Evolutionary conservation across 2,329 filamentous ascomycete genomes (phyloP).

Genomic region (Colletotrichum acutatum): DNA sequence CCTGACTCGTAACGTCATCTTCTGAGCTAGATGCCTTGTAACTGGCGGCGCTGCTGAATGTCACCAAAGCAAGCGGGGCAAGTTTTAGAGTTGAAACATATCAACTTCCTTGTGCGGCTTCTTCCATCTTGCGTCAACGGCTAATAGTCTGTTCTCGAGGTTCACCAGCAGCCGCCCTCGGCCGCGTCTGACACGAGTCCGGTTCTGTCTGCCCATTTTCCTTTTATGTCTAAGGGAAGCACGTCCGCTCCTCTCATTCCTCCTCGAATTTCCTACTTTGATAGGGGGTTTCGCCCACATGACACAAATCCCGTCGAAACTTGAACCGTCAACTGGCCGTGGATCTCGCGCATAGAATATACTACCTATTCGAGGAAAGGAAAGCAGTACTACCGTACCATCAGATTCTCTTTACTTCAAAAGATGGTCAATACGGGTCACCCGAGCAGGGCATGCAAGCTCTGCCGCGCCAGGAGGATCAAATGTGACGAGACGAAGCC

Average conservation of each 20-base stretch:
- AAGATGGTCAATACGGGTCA: slow-evolving; percentile 36
- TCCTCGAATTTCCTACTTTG: slow-evolving; percentile 18
- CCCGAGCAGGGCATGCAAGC: slow-evolving; percentile 36
- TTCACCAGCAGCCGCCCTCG: slow-evolving; percentile 4
- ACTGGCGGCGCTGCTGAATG: neutral
- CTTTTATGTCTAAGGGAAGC: slow-evolving; percentile 21
- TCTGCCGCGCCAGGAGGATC: slow-evolving; percentile 48
- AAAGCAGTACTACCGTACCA: neutral
- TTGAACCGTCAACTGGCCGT: slow-evolving; percentile 7
- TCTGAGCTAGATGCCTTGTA: neutral
- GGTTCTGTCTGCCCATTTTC: slow-evolving; percentile 2
- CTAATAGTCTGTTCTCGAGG: neutral
- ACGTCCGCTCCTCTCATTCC: slow-evolving; percentile 1
- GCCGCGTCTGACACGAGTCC: slow-evolving; percentile 25
- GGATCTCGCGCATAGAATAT: neutral
- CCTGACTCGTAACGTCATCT: slow-evolving; percentile 27
- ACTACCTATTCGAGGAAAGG: neutral
- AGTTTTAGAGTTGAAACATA: slow-evolving; percentile 34
- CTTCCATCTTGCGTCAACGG: neutral
- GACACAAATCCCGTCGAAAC: slow-evolving; percentile 3
- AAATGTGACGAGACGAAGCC: slow-evolving; percentile 50
- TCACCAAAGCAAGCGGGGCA: slow-evolving; percentile 27
- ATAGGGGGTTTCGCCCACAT: slow-evolving; percentile 21
- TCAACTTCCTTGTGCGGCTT: neutral
- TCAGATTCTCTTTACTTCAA: neutral